Base-by-base conservation (phyloP, 2,329 filamentous ascomycete genomes). In the Sclerotinia spermophila region DNA sequence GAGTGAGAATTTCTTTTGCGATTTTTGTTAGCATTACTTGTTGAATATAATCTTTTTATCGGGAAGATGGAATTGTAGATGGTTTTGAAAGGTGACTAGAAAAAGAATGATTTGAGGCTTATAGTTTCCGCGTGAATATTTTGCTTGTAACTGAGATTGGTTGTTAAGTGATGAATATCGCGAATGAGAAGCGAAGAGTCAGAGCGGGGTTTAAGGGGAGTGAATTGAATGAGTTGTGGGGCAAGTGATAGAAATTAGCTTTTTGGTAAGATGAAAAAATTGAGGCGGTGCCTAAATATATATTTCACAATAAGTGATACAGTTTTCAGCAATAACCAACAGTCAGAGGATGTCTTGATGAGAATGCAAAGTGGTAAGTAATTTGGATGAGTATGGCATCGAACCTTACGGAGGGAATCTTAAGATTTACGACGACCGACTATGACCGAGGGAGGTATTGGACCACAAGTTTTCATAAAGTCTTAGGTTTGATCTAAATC, bases 91-190 rank as follows among this genome's bases (percentile, higher is more conserved):
- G 17, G 3, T 33, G 0, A 1, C 1, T 53, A 6, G 2, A 33
- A 45, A 24, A 13, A 19, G 4, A n/a, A 27, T 2, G 1, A 6
- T 27, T 17, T 27, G 3, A 27, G n/a, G 13, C 27, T 30, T 17
- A 6, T 2, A 17, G n/a, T 10, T 51, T 1, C 5, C 13, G 1
- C 10, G n/a, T 1, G n/a, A 2, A 27, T 27, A n/a, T 51, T 27
- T 51, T 15, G 11, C 5, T 15, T 15, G 6, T 35, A 2, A 13
- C 35, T 35, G 10, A 5, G 21, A 19, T 2, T 56, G 27, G 1
- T 24, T 11, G 21, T 24, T 33, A 38, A 40, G n/a, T 33, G 19
- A 30, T 11, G 6, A 45, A 40, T 33, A 17, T 45, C 19, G 11
- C 19, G 11, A 33, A 33, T 60, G 27, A 21, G 59, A 62, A 45